Conservation (phyloP, 768 basidiomycete genomes). For the Mycena vulgaris region DNA sequence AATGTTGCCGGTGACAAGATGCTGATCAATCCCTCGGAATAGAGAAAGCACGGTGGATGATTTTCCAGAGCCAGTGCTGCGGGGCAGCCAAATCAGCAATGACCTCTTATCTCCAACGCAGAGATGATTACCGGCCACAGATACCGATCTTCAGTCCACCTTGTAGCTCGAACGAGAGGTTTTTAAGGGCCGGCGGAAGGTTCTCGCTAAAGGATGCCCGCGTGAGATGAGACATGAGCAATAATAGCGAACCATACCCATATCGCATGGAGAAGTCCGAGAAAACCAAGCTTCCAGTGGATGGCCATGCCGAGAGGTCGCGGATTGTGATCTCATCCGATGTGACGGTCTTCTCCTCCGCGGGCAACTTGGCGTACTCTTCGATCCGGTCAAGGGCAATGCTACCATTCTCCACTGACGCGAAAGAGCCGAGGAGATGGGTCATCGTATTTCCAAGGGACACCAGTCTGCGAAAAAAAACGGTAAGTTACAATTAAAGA, state of each 20-base stretch:
- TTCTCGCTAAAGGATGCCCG: not conserved
- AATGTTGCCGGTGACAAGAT: constrained; percentile 32
- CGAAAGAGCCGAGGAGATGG: constrained; percentile 14
- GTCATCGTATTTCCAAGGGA: not conserved
- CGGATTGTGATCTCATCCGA: not conserved
- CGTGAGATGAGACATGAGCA: not conserved
- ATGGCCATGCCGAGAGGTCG: constrained; percentile 10
- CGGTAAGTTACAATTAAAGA: not conserved
- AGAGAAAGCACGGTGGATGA: constrained; percentile 29
- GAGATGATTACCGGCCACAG: constrained; percentile 20
- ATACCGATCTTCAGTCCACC: constrained; percentile 23
- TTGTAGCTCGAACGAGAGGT: constrained; percentile 13
- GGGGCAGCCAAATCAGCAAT: not conserved
- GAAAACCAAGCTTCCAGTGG: constrained; percentile 11
- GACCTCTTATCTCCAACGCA: not conserved
- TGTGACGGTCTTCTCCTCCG: constrained; percentile 4
- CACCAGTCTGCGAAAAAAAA: constrained; percentile 19
- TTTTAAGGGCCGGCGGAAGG: constrained; percentile 19
- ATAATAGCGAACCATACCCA: constrained; percentile 5
- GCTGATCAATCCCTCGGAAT: constrained; percentile 33
- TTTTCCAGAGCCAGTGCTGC: constrained; percentile 34
- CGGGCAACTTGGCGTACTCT: constrained; percentile 16
- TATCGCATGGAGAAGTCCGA: constrained; percentile 25
- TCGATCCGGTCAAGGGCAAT: constrained; percentile 23
- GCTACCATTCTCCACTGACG: constrained; percentile 23